Evolutionary conservation across 225 moss, liverwort and hornwort genomes (phyloP), one percentile per base, ranked within the genome.

Genomic region (Bryoerythrophyllum caledonicum): DNA sequence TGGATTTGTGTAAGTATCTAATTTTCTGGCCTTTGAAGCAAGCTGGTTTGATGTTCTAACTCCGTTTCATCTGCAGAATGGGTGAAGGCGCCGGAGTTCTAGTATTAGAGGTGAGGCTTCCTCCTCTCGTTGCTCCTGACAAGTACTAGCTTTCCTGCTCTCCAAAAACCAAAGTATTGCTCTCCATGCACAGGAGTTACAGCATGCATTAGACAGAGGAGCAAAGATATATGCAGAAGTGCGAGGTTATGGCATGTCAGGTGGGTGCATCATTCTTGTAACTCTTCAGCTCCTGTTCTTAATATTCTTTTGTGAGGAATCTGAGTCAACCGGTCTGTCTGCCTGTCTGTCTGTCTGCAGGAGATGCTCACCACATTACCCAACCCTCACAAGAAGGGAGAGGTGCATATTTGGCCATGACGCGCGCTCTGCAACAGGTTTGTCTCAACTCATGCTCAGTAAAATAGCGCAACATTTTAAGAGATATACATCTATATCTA

Each of bases 241-340:
- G 60, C 91, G 97, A 60, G 97, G 97, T 35, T 99, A 99, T 81
- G 97, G 97, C 73, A 93, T 99, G 97, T 99, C 97, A 76, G 97
- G 97, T 99, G 77, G 73, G 70, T 72, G 57, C 14, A 65, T 37
- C 59, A 51, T 62, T 24, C 41, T 53, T 32, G 0, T 26, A 44
- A 68, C 37, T 53, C 52, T 60, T 43, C 35, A 14, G 44, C 74
- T 21, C 44, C 23, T 7, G 38, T 63, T 26, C 53, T 44, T 19
- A 30, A 34, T 48, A 44, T 55, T 32, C 30, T 46, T 51, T 19
- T 57, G 3, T 44, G 30, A 40, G 34, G 28, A 19, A 66, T 49
- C 38, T 38, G 40, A 63, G 40, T 52, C 61, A 60, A 74, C 43
- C 49, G 64, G 13, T 40, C 66, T 52, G 68, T 44, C 69, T 34